phyloP scores from a whole-genome alignment of 108 stramenopile species.

The Hondaea fermentalgiana region DNA sequence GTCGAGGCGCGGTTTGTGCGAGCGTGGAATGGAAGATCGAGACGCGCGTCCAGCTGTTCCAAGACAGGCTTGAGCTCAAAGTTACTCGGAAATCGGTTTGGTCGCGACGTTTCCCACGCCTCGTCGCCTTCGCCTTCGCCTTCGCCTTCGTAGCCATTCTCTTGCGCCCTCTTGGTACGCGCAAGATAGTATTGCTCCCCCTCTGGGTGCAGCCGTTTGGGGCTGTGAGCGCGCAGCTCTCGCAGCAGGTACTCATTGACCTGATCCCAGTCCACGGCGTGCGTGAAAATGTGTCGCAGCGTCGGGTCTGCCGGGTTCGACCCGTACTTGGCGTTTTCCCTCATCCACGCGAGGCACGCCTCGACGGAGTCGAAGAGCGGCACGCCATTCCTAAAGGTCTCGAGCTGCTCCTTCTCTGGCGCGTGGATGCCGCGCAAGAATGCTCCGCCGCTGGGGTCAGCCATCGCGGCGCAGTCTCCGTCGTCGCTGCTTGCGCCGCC shows the following conservation, averaged over 20 bases:
- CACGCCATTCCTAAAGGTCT: constrained; percentile 32
- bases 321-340: background rate
- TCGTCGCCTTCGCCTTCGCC: background rate
- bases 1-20: background rate
- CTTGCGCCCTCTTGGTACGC: background rate
- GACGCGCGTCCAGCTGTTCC: constrained; percentile 20
- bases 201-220: constrained; percentile 18
- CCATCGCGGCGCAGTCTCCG: background rate
- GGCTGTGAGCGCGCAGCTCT: constrained; percentile 23
- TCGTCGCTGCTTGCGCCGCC: too few species aligned
- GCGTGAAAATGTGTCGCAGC: constrained; percentile 49
- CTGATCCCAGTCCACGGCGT: constrained; percentile 40
- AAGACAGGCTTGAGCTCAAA: constrained; percentile 23
- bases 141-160: background rate
- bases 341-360: constrained; percentile 23
- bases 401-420: constrained; percentile 15
- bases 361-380: constrained; percentile 38
- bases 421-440: constrained; percentile 10
- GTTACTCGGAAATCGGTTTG: background rate
- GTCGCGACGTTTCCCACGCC: background rate
- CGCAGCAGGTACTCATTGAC: constrained; percentile 43
- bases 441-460: background rate
- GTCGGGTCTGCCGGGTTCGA: constrained; percentile 50
- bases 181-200: background rate
- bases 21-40: constrained; percentile 42